Percentiles rank a stretch among this genome's conserved stretches.
phyloP scores from a whole-genome alignment of 108 stramenopile genomes.

The Nitzschia sp. region DNA sequence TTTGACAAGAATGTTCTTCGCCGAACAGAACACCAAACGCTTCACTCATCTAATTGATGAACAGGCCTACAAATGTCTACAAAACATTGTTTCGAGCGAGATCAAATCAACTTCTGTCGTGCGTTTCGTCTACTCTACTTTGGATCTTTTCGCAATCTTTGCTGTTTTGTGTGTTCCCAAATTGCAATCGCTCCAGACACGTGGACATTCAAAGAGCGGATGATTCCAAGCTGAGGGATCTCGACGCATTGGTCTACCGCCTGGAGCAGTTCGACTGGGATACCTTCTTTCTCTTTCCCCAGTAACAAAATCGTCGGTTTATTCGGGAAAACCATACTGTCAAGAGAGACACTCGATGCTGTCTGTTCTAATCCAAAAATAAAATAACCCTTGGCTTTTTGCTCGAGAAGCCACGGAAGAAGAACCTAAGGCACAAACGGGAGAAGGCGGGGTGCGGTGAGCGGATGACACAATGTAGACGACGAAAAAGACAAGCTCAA shows the following conservation, averaged over 20 bases:
- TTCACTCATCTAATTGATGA: too few species aligned
- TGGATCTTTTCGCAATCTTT: constrained; percentile 6
- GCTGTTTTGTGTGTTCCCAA: constrained; percentile 92
- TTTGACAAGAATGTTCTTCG: too few species aligned
- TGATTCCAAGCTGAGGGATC: constrained; percentile 96
- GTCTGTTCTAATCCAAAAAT: constrained; percentile 93
- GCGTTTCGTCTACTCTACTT: too few species aligned
- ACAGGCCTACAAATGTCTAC: too few species aligned
- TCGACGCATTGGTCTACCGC: constrained; percentile 93
- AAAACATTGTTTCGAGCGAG: too few species aligned
- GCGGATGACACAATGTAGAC: too few species aligned
- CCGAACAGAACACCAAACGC: too few species aligned
- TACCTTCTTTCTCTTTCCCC: constrained; percentile 94
- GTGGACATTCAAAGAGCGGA: constrained; percentile 95
- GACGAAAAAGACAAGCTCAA: too few species aligned
- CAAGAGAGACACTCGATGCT: constrained; percentile 68
- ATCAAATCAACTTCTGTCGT: too few species aligned
- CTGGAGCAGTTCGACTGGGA: constrained; percentile 87
- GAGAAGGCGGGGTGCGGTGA: neutral
- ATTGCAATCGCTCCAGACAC: constrained; percentile 89
- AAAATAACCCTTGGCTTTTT: constrained; percentile 71
- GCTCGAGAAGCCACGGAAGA: constrained; percentile 58
- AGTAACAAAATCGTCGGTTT: constrained; percentile 73
- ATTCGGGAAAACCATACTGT: constrained; percentile 64
- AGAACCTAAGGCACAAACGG: constrained; percentile 35